phyloP scores from a whole-genome alignment of 1,139 yeast species.

The Komagataea norvegica region DNA sequence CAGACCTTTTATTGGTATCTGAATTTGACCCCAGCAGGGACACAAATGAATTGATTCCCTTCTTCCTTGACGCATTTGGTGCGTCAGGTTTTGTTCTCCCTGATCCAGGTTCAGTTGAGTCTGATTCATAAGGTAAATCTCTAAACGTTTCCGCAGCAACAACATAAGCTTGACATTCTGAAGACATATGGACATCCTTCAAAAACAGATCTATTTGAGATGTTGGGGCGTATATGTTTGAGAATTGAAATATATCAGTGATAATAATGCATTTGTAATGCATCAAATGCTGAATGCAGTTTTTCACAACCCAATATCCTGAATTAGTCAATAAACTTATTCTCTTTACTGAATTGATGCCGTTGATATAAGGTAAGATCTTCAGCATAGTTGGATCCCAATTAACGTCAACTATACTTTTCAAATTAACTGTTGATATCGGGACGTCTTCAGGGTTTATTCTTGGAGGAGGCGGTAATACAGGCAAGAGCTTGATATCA shows the following conservation, averaged over 20 bases:
- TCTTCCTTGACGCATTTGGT: conserved; percentile 6
- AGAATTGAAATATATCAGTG: conserved; percentile 83
- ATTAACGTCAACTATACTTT: conserved; percentile 71
- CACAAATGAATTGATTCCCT: conserved; percentile 6
- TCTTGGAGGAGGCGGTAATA: conserved; percentile 73
- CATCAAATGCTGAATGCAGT: conserved; percentile 86
- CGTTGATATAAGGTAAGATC: conserved; percentile 81
- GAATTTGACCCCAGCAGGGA: conserved; percentile 13
- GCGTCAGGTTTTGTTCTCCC: conserved; percentile 1
- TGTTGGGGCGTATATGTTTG: conserved; percentile 86
- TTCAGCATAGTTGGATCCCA: conserved; percentile 98
- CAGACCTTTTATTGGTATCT: conserved; percentile 13
- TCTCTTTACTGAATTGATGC: conserved; percentile 73
- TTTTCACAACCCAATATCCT: conserved; percentile 71
- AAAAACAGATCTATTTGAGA: conserved; percentile 67
- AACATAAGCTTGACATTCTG: conserved; percentile 82
- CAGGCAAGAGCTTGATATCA: conserved; percentile 86
- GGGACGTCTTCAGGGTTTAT: conserved; percentile 74
- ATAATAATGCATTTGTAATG: conserved; percentile 83
- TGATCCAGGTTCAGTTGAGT: conserved; percentile 1
- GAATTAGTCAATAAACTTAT: conserved; percentile 81
- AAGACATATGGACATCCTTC: conserved; percentile 60
- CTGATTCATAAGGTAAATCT: conserved; percentile 26
- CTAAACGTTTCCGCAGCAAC: conserved; percentile 31
- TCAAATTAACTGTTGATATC: conserved; percentile 69